phyloP scores from a whole-genome alignment of 495 filamentous ascomycete genomes.

The Hypoxylon crocopeplum region DNA sequence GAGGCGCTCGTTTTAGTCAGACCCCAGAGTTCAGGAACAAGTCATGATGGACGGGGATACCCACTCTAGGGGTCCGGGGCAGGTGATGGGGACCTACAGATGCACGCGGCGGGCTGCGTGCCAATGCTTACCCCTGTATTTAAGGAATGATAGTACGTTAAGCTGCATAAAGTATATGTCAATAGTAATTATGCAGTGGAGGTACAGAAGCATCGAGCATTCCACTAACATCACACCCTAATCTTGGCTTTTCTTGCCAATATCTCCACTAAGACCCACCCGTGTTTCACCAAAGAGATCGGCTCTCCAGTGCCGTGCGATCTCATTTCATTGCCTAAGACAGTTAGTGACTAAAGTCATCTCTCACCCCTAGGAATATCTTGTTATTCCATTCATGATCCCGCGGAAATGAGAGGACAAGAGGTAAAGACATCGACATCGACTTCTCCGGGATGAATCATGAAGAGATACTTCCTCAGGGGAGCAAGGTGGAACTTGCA shows the following conservation, averaged over 20 bases:
- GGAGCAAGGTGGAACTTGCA: slow-evolving; percentile 44
- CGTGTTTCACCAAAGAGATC: slow-evolving; percentile 8
- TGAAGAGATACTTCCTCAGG: slow-evolving; percentile 21
- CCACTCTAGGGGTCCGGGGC: slow-evolving; percentile 13
- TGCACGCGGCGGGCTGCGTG: slow-evolving; percentile 2
- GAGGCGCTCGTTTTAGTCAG: neutral
- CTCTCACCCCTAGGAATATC: too few relatives aligned
- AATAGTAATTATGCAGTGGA: neutral
- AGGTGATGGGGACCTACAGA: slow-evolving; percentile 18
- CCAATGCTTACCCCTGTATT: slow-evolving; percentile 13
- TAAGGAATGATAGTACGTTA: neutral
- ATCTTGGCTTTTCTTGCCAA: neutral
- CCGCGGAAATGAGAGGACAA: slow-evolving; percentile 10
- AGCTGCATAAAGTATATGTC: neutral
- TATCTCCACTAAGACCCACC: neutral
- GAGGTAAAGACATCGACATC: neutral
- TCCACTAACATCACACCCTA: neutral
- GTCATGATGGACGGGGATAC: slow-evolving; percentile 26
- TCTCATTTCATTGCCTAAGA: slow-evolving; percentile 12
- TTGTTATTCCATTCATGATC: neutral
- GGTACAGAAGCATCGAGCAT: neutral
- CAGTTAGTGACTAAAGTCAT: too few relatives aligned
- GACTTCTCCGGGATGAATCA: slow-evolving; percentile 23
- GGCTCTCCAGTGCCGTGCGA: slow-evolving; percentile 14
- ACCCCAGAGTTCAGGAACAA: slow-evolving; percentile 23